phyloP scores from a whole-genome alignment of 176 grass and related monocot genomes.

The Saccharum officinarum region DNA sequence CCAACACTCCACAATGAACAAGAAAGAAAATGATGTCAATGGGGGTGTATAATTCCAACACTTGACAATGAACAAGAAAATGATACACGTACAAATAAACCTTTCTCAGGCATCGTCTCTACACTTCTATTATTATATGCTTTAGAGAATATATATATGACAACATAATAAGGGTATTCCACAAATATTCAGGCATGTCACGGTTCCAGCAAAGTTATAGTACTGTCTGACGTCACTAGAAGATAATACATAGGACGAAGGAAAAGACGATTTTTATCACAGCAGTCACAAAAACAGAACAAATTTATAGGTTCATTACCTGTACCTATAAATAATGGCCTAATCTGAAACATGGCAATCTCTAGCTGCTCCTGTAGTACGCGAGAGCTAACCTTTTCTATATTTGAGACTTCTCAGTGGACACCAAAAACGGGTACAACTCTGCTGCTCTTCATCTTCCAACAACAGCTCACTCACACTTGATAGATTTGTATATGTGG shows the following conservation, averaged over 20 bases:
- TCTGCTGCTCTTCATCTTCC: conserved; percentile 45
- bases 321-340: conserved; percentile 74
- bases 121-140: conserved; percentile 21
- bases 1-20: conserved; percentile 16
- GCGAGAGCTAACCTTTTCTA: conserved; percentile 67
- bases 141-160: conserved; percentile 24
- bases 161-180: conserved; percentile 33
- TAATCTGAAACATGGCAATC: conserved; percentile 59
- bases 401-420: conserved; percentile 37
- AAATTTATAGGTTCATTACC: conserved; percentile 71
- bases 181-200: conserved; percentile 46
- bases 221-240: conserved; percentile 31
- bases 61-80: no score
- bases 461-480: conserved; percentile 64
- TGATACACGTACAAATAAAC: conserved; percentile 22
- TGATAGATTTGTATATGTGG: conserved; percentile 98
- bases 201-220: conserved; percentile 45
- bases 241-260: conserved; percentile 49
- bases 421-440: conserved; percentile 61
- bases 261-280: conserved; percentile 43
- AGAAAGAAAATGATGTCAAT: no score
- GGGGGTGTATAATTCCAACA: no score
- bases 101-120: conserved; percentile 28
- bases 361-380: conserved; percentile 53
- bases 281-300: conserved; percentile 49